Evolutionary conservation across 257 asterid species (phyloP), one percentile per base, ranked within the genome.

Genomic region (Paraleonurus japonicus): DNA sequence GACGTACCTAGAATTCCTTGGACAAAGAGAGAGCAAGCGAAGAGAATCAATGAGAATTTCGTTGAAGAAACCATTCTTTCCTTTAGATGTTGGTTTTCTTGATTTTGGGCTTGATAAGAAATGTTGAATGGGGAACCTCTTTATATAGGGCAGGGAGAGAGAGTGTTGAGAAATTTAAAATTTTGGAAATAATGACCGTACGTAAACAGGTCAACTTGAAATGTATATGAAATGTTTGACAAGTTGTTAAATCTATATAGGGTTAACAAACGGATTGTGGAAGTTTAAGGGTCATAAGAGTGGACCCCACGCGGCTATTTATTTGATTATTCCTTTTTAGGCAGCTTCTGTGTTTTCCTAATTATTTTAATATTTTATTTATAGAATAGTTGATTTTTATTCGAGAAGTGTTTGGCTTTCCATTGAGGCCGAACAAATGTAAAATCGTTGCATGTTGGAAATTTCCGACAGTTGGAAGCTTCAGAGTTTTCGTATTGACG

Each of bases 1-100:
- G 67, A 71, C n/a, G 20, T 85, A 81, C 94, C 94, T 70, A 76
- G 50, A 8, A 78, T 57, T 65, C 75, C 81, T 71, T 77, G 88
- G 26, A 82, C 12, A 45, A 84, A 59, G 65, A 88, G 74, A 74
- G 81, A 80, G 78, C 67, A 84, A 57, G 85, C 84, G 67, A 88
- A 75, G 80, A 88, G 75, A 76, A 84, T 32, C 59, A 82, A 61
- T 0, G 73, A 33, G 30, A 71, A 57, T 22, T 73, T 80, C 71
- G 76, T 69, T 68, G 78, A 35, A 16, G 79, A 79, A 63, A 57
- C 82, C 92, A 83, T 87, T 66, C 23, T 72, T 75, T 39, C 24
- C 61, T 71, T 77, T 32, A 19, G 69, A 67, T 60, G 48, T 70
- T 71, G 54, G 74, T 64, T 55, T 63, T 63, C 47, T 70, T 55